Conservation (phyloP, 2,329 filamentous ascomycete genomes). For the Pseudocercospora musae region DNA sequence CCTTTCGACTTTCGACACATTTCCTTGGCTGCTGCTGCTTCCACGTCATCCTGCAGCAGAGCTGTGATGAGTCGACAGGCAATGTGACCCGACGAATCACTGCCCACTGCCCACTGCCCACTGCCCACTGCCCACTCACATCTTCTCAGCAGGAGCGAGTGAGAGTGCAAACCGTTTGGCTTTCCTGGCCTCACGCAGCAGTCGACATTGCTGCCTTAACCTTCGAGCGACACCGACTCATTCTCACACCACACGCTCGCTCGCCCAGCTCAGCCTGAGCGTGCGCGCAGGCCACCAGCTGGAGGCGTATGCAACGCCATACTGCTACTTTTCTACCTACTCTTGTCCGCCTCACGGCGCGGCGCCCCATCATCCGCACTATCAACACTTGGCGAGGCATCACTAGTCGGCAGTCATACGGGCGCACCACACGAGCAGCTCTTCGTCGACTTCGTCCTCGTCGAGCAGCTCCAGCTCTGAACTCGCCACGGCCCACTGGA, state of each 20-base stretch:
- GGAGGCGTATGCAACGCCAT: neutral
- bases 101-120: too few species aligned
- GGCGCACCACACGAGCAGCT: neutral
- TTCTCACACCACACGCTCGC: neutral
- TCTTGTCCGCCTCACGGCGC: neutral
- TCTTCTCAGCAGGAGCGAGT: neutral
- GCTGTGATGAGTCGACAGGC: neutral
- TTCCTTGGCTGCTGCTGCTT: neutral
- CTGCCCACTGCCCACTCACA: too few species aligned
- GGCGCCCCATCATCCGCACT: neutral
- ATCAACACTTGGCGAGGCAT: neutral
- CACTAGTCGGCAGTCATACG: neutral
- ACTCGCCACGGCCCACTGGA: neutral
- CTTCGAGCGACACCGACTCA: too few species aligned
- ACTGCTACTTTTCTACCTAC: neutral
- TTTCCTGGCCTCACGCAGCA: neutral
- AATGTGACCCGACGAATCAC: neutral
- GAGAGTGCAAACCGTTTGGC: neutral
- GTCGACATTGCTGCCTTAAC: neutral
- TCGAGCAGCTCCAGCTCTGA: constrained; percentile 1
- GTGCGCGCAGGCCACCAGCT: neutral
- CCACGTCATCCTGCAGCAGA: neutral
- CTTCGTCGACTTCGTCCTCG: neutral
- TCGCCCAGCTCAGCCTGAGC: neutral
- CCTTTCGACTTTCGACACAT: neutral